These are phyloP conservation scores for Leccinum barrowsii DNA, from an alignment of 768 basidiomycete species.

Conservation along the genomic window DNA sequence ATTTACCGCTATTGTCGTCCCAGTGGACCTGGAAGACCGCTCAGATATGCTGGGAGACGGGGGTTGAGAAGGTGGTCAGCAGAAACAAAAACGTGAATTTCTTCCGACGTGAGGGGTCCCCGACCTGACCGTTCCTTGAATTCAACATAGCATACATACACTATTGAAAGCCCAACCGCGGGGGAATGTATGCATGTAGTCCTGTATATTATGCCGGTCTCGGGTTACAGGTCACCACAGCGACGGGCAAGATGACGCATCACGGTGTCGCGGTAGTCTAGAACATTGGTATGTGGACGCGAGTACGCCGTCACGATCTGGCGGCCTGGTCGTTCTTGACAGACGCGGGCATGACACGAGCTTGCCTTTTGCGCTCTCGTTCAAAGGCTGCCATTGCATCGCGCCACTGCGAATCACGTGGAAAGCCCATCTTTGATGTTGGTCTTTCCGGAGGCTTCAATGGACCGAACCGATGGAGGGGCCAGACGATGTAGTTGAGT, in stretches of 20 bases:
- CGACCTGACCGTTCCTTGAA: no score
- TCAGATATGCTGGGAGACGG: neutral
- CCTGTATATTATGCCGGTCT: no score
- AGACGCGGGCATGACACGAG: slow-evolving; percentile 14
- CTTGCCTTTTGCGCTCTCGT: slow-evolving; percentile 25
- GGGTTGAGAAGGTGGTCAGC: neutral
- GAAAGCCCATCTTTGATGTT: slow-evolving; percentile 9
- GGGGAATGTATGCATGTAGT: no score
- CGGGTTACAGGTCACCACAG: no score
- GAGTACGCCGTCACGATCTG: neutral
- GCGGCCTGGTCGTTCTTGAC: neutral
- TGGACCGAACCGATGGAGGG: slow-evolving; percentile 44
- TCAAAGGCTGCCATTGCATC: slow-evolving; percentile 31
- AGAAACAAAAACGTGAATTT: neutral
- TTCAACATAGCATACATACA: no score
- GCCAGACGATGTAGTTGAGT: slow-evolving; percentile 50
- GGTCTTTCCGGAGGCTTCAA: slow-evolving; percentile 25
- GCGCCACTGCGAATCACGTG: slow-evolving; percentile 25
- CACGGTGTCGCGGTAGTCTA: neutral
- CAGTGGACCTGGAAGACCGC: no score
- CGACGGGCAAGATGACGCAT: no score
- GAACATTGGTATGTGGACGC: no score
- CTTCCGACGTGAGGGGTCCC: no score
- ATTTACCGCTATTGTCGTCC: neutral
- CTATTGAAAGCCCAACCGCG: no score